Evolutionary conservation across 2,329 filamentous ascomycete genomes (phyloP).

Genomic region (Alternaria sp.): DNA sequence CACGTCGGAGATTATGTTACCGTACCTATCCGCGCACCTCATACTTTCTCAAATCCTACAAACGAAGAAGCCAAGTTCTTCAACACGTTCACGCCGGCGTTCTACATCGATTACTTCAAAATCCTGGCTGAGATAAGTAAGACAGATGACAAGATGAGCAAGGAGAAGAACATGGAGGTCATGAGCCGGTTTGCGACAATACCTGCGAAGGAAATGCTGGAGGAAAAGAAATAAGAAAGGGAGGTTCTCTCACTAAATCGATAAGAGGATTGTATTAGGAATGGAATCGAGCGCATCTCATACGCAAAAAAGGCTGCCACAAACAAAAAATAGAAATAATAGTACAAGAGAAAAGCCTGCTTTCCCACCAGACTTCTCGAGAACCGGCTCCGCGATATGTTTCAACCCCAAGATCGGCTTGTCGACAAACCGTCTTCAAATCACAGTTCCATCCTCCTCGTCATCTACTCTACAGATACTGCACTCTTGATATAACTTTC

Average conservation of each 20-base stretch:
- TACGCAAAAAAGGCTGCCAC: background rate
- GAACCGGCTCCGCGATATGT: background rate
- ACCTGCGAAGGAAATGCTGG: constrained; percentile 52
- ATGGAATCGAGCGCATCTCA: background rate
- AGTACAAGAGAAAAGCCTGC: background rate
- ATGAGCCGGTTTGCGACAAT: constrained; percentile 62
- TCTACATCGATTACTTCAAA: constrained; percentile 67
- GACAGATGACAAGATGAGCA: constrained; percentile 56
- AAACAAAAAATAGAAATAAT: background rate
- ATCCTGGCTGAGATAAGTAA: constrained; percentile 57
- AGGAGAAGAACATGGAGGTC: constrained; percentile 59
- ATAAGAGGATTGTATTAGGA: background rate
- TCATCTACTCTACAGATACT: constrained; percentile 28
- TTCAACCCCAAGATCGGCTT: background rate
- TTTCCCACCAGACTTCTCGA: background rate
- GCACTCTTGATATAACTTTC: constrained; percentile 40
- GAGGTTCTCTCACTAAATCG: background rate
- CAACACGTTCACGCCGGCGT: constrained; percentile 66
- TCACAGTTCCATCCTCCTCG: constrained; percentile 15
- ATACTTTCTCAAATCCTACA: constrained; percentile 65
- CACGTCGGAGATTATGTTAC: constrained; percentile 63
- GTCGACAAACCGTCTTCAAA: background rate
- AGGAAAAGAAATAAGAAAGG: constrained; percentile 25
- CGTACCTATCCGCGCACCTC: constrained; percentile 63
- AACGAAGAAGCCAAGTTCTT: constrained; percentile 64